phyloP scores from a whole-genome alignment of 495 filamentous ascomycete genomes.

The Chaetomium cochliodes region DNA sequence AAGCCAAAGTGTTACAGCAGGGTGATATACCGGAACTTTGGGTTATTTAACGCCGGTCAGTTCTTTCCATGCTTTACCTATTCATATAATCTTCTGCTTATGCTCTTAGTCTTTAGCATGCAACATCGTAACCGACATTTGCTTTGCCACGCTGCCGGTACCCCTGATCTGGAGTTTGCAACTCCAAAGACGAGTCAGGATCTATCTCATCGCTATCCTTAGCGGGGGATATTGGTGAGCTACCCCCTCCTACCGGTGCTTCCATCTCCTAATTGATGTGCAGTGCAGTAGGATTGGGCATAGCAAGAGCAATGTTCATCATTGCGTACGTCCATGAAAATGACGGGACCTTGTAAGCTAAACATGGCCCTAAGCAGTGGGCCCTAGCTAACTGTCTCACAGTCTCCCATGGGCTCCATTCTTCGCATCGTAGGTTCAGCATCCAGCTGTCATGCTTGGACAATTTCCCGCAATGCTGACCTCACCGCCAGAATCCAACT shows the following conservation, averaged over 20 bases:
- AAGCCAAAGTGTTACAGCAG: conserved; percentile 35
- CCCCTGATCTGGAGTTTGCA: conserved; percentile 48
- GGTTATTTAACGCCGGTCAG: conserved; percentile 41
- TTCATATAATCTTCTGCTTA: not conserved
- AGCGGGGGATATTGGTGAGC: conserved; percentile 46
- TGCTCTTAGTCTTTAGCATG: conserved; percentile 28
- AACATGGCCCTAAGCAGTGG: not conserved
- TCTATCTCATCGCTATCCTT: conserved; percentile 46
- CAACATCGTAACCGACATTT: conserved; percentile 49
- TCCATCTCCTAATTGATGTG: conserved; percentile 14
- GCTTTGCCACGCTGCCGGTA: conserved; percentile 47
- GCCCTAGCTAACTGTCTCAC: not conserved
- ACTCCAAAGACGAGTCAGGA: conserved; percentile 39
- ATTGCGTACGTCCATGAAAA: conserved; percentile 32
- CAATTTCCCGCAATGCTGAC: not conserved
- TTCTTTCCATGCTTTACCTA: not conserved
- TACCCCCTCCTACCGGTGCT: not conserved
- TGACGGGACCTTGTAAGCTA: conserved; percentile 31
- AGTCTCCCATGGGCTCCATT: conserved; percentile 30
- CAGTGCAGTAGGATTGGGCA: conserved; percentile 33
- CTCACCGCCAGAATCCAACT: conserved; percentile 5
- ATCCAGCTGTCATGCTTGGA: not conserved
- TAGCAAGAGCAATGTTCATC: conserved; percentile 34
- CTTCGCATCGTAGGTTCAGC: conserved; percentile 34
- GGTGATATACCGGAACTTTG: conserved; percentile 39